Percentiles rank a stretch among this genome's conserved stretches.
phyloP scores from a whole-genome alignment of 1,284 basidiomycete species.

The Trametes pubescens region DNA sequence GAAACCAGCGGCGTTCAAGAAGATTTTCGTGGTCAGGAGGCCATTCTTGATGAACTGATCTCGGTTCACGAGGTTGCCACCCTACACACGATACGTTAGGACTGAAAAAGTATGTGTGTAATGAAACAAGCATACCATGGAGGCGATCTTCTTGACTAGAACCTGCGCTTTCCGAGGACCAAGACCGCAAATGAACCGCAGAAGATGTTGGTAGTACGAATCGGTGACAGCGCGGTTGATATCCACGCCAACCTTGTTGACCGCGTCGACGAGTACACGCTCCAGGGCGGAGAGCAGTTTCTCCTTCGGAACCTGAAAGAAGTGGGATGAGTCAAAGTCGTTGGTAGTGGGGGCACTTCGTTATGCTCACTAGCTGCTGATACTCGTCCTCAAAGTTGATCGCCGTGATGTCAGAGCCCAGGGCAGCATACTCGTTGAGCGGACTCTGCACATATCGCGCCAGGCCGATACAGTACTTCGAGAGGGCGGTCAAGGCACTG shows the following conservation, averaged over 20 bases:
- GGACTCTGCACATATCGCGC: slow-evolving; percentile 96
- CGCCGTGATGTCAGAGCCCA: slow-evolving; percentile 84
- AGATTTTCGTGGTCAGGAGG: slow-evolving; percentile 86
- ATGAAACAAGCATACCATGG: slow-evolving; percentile 58
- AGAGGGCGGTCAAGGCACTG: slow-evolving; percentile 79
- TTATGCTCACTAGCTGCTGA: slow-evolving; percentile 81
- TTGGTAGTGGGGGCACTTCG: too few relatives aligned
- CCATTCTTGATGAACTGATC: slow-evolving; percentile 85
- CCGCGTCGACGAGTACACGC: slow-evolving; percentile 87
- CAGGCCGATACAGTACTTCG: slow-evolving; percentile 95
- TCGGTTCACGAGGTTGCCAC: slow-evolving; percentile 85
- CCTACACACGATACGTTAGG: slow-evolving; percentile 51
- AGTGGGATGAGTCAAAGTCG: neutral
- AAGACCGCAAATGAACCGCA: slow-evolving; percentile 93
- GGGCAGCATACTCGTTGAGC: slow-evolving; percentile 90
- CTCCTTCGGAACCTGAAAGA: slow-evolving; percentile 78
- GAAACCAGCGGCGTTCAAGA: slow-evolving; percentile 92
- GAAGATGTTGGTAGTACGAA: slow-evolving; percentile 85
- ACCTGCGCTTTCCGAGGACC: slow-evolving; percentile 95
- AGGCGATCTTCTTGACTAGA: slow-evolving; percentile 83
- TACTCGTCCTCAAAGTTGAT: slow-evolving; percentile 86
- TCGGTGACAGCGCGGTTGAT: slow-evolving; percentile 93
- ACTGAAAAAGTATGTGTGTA: neutral
- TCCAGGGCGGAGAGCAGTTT: slow-evolving; percentile 88
- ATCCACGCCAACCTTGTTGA: slow-evolving; percentile 94